These are phyloP conservation scores for Pichia terricola DNA, from an alignment of 1,139 yeast species.

Conservation along the genomic window DNA sequence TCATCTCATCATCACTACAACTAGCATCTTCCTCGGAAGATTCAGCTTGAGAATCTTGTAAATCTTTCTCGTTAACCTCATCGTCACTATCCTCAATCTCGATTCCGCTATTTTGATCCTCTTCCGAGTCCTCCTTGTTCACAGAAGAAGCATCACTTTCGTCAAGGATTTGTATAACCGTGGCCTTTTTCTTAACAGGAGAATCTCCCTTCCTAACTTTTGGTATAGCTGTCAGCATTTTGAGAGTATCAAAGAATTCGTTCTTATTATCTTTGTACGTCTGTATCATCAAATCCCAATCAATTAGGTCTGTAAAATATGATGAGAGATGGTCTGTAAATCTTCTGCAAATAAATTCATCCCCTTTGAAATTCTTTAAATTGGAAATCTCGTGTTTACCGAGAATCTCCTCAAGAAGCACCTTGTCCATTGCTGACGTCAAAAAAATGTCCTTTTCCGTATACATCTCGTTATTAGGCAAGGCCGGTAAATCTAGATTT, in stretches of 20 bases:
- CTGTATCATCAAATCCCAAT: slow-evolving; percentile 27
- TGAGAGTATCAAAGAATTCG: slow-evolving; percentile 25
- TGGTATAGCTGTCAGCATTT: slow-evolving; percentile 22
- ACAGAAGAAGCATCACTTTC: not conserved
- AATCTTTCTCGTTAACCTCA: not conserved
- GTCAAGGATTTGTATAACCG: too few relatives aligned
- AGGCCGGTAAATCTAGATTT: slow-evolving; percentile 1
- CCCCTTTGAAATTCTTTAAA: slow-evolving; percentile 10
- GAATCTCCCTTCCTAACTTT: not conserved
- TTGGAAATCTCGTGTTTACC: slow-evolving; percentile 31
- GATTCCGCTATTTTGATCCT: slow-evolving; percentile 6
- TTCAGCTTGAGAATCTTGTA: too few relatives aligned
- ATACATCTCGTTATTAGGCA: slow-evolving; percentile 1
- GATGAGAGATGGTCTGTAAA: slow-evolving; percentile 31
- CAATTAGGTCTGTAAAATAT: slow-evolving; percentile 26
- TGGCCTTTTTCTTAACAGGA: not conserved
- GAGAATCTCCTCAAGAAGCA: slow-evolving; percentile 27
- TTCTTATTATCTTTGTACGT: slow-evolving; percentile 23
- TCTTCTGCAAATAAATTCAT: slow-evolving; percentile 30
- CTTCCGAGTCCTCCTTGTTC: not conserved
- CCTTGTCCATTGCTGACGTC: slow-evolving; percentile 31
- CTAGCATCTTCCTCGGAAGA: not conserved
- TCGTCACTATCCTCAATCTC: slow-evolving; percentile 5
- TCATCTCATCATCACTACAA: slow-evolving; percentile 7
- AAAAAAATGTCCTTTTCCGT: slow-evolving; percentile 32